phyloP scores from a whole-genome alignment of 2,329 filamentous ascomycete species.

The Sporothrix pseudoabietina region DNA sequence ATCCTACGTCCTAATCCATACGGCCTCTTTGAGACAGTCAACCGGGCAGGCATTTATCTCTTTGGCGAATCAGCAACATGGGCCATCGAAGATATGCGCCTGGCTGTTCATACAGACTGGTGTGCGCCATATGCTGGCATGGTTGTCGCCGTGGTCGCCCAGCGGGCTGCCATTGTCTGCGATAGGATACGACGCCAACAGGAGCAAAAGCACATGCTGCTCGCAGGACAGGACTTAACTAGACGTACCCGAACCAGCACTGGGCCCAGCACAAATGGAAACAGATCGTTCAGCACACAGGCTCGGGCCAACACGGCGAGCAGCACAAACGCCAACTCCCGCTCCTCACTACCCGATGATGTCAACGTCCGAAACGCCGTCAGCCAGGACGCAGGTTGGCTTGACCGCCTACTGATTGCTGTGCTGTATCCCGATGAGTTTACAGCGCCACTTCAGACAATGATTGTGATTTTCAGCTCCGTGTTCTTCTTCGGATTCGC shows the following conservation, averaged over 20 bases:
- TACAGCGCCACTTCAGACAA: slow-evolving; percentile 48
- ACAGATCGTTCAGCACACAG: no score
- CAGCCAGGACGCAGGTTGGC: slow-evolving; percentile 17
- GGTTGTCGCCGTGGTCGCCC: slow-evolving; percentile 26
- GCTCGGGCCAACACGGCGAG: neutral
- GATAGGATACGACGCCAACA: slow-evolving; percentile 8
- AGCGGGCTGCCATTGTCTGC: slow-evolving; percentile 22
- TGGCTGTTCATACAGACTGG: slow-evolving; percentile 22
- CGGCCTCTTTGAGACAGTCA: slow-evolving; percentile 25
- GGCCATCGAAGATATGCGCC: slow-evolving; percentile 24
- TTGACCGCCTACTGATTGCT: slow-evolving; percentile 28
- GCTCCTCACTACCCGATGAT: neutral
- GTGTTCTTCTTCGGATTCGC: slow-evolving; percentile 43
- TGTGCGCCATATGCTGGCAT: slow-evolving; percentile 32
- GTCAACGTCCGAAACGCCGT: neutral
- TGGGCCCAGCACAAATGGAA: neutral
- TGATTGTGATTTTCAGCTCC: slow-evolving; percentile 39
- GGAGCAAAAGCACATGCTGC: neutral
- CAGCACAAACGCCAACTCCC: neutral
- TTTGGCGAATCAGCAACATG: slow-evolving; percentile 8
- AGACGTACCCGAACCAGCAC: neutral
- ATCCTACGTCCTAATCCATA: slow-evolving; percentile 3
- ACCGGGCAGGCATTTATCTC: neutral
- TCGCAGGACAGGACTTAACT: neutral
- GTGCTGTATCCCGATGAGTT: slow-evolving; percentile 34